Percentiles rank a stretch among this genome's conserved stretches.
phyloP scores from a whole-genome alignment of 148 eudicot species.

The Rhododendron vialii region DNA sequence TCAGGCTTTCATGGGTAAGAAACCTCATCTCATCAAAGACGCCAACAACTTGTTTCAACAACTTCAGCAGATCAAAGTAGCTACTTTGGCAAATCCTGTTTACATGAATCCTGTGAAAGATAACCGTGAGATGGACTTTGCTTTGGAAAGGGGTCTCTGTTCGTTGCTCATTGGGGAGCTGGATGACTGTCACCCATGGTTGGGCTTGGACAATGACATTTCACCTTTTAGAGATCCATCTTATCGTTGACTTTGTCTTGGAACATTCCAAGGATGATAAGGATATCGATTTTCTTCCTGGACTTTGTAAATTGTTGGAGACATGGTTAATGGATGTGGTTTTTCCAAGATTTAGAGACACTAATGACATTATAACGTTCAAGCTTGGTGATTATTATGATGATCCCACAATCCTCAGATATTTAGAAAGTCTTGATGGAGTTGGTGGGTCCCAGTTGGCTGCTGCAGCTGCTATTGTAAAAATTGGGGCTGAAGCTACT shows the following conservation, averaged over 20 bases:
- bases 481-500: slow-evolving; percentile 88
- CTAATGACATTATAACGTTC: slow-evolving; percentile 43
- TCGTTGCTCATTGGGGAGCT: slow-evolving; percentile 95
- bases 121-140: slow-evolving; percentile 74
- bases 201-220: slow-evolving; percentile 73
- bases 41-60: slow-evolving; percentile 88
- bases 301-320: slow-evolving; percentile 89
- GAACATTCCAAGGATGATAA: slow-evolving; percentile 73
- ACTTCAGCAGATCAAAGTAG: slow-evolving; percentile 78
- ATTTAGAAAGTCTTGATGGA: slow-evolving; percentile 77
- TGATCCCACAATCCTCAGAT: slow-evolving; percentile 83
- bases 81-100: slow-evolving; percentile 46
- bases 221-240: slow-evolving; percentile 81
- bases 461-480: slow-evolving; percentile 94
- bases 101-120: slow-evolving; percentile 32
- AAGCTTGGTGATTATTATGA: slow-evolving; percentile 96
- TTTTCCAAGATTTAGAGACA: slow-evolving; percentile 90
- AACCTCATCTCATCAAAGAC: slow-evolving; percentile 85
- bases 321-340: slow-evolving; percentile 97
- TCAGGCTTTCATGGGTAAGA: slow-evolving; percentile 78
- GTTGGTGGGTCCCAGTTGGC: slow-evolving; percentile 76
- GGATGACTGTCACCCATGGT: slow-evolving; percentile 85
- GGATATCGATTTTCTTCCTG: slow-evolving; percentile 78
- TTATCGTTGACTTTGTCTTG: slow-evolving; percentile 60
- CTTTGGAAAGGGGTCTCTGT: slow-evolving; percentile 94